Conservation (phyloP, 345 rosid species). For the Camelina sativa region DNA sequence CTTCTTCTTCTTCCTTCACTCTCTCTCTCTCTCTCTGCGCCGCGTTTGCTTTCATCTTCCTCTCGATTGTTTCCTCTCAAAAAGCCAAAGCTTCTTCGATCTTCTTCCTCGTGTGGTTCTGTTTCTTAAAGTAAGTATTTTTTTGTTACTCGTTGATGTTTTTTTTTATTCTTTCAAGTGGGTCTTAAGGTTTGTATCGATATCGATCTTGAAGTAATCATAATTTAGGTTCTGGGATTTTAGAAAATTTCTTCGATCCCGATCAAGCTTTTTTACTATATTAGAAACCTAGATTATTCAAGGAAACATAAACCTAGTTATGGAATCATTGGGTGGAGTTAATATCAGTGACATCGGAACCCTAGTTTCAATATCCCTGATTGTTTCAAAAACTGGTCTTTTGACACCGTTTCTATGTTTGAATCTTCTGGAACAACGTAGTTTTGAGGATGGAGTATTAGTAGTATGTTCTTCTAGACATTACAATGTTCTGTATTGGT, state of each 20-base stretch:
- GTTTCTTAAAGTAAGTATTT: conserved; percentile 12
- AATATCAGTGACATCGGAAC: background rate
- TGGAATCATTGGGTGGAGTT: conserved; percentile 5
- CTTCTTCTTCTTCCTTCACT: background rate
- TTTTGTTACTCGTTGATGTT: background rate
- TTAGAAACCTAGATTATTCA: conserved; percentile 1
- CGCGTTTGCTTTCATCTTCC: conserved; percentile 6
- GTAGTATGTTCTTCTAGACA: background rate
- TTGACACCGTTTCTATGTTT: background rate
- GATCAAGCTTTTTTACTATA: background rate
- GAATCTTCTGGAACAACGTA: background rate
- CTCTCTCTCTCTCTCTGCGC: conserved; percentile 11
- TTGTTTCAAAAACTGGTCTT: background rate
- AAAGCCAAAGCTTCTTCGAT: conserved; percentile 11
- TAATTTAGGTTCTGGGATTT: background rate
- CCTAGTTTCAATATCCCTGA: conserved; percentile 3
- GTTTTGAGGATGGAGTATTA: background rate
- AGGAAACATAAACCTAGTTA: background rate
- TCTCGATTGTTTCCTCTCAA: conserved; percentile 6
- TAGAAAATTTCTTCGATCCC: background rate
- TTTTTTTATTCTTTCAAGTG: background rate
- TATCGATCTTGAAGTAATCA: conserved; percentile 4
- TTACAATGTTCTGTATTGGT: background rate
- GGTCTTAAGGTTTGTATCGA: background rate
- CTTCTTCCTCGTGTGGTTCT: conserved; percentile 7